A percentile compares a stretch with the other conserved stretches of the same genome.
phyloP scores from a whole-genome alignment of 495 filamentous ascomycete species.

The Staphylotrichum tortipilum region DNA sequence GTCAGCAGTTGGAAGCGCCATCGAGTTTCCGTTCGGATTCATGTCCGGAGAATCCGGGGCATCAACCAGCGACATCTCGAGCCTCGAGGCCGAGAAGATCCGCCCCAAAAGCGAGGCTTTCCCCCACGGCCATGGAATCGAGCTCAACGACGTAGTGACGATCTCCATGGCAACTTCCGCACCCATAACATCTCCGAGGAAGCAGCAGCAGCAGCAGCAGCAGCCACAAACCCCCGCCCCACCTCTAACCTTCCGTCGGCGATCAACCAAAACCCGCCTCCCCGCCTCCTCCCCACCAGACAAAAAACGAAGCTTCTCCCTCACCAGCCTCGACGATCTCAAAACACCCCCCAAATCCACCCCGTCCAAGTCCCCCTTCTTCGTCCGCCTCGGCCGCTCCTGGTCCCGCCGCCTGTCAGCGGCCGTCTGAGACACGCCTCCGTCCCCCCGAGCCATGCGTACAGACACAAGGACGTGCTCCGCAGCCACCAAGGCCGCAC shows the following conservation, averaged over 20 bases:
- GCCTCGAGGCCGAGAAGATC: not conserved
- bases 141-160: slow-evolving; percentile 1
- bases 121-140: not conserved
- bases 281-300: not conserved
- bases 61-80: not conserved
- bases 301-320: slow-evolving; percentile 14
- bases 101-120: slow-evolving; percentile 1
- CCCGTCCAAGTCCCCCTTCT: slow-evolving; percentile 10
- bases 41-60: slow-evolving; percentile 11
- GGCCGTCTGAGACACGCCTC: not conserved
- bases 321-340: slow-evolving; percentile 16
- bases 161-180: not conserved
- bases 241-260: no score
- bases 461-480: no score
- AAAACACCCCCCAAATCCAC: slow-evolving; percentile 9
- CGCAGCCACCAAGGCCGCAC: no score
- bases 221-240: not conserved
- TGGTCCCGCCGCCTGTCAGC: slow-evolving; percentile 18
- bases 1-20: slow-evolving; percentile 16
- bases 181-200: not conserved
- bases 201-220: not conserved
- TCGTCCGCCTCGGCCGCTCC: slow-evolving; percentile 15
- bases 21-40: slow-evolving; percentile 23
- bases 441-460: no score
- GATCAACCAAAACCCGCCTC: not conserved